Conservation (phyloP, 495 filamentous ascomycete species). For the Chaetomium fimeti region DNA sequence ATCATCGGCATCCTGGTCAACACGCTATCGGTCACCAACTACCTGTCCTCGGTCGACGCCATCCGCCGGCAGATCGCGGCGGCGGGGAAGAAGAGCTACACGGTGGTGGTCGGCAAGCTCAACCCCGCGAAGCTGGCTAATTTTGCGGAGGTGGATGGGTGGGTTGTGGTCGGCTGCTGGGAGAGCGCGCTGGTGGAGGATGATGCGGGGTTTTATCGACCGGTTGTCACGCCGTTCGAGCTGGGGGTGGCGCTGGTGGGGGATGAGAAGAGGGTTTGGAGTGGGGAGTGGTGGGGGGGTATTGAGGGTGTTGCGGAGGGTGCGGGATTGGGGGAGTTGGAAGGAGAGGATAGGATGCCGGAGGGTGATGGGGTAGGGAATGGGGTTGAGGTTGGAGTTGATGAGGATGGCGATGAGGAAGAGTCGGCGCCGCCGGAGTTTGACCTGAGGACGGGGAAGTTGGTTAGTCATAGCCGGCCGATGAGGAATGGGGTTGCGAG, state of each 20-base stretch:
- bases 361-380: slow-evolving; percentile 22
- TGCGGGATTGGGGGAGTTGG: slow-evolving; percentile 20
- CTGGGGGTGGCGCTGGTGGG: slow-evolving; percentile 67
- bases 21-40: slow-evolving; percentile 87
- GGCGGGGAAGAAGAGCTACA: slow-evolving; percentile 89
- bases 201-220: slow-evolving; percentile 73
- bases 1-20: slow-evolving; percentile 94
- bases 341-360: slow-evolving; percentile 15
- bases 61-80: slow-evolving; percentile 66
- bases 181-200: slow-evolving; percentile 87
- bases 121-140: slow-evolving; percentile 96
- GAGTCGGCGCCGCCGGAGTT: slow-evolving; percentile 78
- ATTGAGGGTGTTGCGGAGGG: slow-evolving; percentile 55
- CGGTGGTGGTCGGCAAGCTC: slow-evolving; percentile 93
- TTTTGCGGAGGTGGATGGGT: slow-evolving; percentile 90
- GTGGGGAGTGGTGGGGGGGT: slow-evolving; percentile 71
- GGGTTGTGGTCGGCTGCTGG: slow-evolving; percentile 98
- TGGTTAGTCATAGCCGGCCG: slow-evolving; percentile 79
- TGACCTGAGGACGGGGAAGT: slow-evolving; percentile 82
- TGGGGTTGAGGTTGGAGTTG: slow-evolving; percentile 20
- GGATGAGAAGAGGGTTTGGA: slow-evolving; percentile 72
- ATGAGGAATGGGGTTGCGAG: slow-evolving; percentile 48
- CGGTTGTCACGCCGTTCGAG: slow-evolving; percentile 91
- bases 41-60: slow-evolving; percentile 73
- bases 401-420: slow-evolving; percentile 36